A percentile compares a stretch with the other conserved stretches of the same genome.
These are phyloP conservation scores for Monosporascus cannonballus DNA, from an alignment of 2,329 filamentous ascomycete genomes.

Conservation along the genomic window DNA sequence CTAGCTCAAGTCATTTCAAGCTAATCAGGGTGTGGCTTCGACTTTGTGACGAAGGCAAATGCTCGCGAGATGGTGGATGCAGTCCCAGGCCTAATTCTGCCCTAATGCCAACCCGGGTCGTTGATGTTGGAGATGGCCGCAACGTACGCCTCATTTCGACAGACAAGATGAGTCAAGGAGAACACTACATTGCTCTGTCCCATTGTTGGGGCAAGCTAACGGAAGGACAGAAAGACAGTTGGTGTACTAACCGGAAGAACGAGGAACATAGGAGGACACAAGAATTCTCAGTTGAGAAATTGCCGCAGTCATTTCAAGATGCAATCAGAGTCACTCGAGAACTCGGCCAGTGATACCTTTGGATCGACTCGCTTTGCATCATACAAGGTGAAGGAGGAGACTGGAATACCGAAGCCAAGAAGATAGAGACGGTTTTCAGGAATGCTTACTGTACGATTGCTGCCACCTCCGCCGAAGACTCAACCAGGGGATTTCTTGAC, in stretches of 20 bases:
- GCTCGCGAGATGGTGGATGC: too few species aligned
- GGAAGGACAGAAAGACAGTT: too few species aligned
- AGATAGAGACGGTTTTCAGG: neutral
- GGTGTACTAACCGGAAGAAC: too few species aligned
- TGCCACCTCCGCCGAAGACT: neutral
- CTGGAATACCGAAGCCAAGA: slow-evolving; percentile 1
- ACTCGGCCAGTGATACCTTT: neutral
- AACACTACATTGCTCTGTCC: neutral
- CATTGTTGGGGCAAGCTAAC: slow-evolving; percentile 1
- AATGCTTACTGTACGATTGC: slow-evolving; percentile 1
- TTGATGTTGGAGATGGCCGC: too few species aligned
- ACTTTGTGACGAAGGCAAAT: too few species aligned
- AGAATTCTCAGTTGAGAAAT: neutral
- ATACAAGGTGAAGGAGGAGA: slow-evolving; percentile 1
- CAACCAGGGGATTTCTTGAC: neutral
- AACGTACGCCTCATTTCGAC: too few species aligned
- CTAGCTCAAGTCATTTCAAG: too few species aligned
- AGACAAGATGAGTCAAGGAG: too few species aligned
- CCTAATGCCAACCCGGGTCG: too few species aligned
- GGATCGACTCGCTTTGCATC: slow-evolving; percentile 1
- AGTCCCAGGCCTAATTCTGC: too few species aligned
- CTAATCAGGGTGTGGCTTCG: too few species aligned
- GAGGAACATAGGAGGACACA: neutral
- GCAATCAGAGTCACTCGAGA: neutral
- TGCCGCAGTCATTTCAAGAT: neutral